Percentiles rank a stretch among this genome's conserved stretches.
Conservation (phyloP, 768 basidiomycete genomes). For the Auriscalpium orientale region DNA sequence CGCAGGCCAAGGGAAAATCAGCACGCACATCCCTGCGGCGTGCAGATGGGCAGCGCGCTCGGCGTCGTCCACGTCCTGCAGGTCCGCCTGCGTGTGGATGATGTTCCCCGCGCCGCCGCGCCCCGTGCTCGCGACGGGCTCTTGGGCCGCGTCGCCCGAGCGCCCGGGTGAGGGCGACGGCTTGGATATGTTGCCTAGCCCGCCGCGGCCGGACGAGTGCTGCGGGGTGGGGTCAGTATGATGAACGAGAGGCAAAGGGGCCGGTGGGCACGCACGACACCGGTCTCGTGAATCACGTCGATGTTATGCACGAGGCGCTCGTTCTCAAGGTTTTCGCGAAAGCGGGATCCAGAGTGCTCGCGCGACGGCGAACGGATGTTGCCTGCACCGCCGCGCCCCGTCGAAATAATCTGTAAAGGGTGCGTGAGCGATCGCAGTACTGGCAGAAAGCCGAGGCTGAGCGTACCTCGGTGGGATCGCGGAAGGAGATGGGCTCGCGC, state of each 20-base stretch:
- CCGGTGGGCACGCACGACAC: constrained; percentile 22
- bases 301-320: constrained; percentile 18
- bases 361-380: constrained; percentile 80
- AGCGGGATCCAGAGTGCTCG: constrained; percentile 25
- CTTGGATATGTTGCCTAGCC: constrained; percentile 47
- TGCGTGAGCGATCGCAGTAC: background rate
- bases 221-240: constrained; percentile 13
- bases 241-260: constrained; percentile 12
- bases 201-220: constrained; percentile 63
- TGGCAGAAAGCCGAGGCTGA: background rate
- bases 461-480: constrained; percentile 30
- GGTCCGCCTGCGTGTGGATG: constrained; percentile 25
- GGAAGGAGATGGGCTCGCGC: constrained; percentile 38
- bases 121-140: constrained; percentile 43
- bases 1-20: background rate
- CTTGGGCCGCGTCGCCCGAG: constrained; percentile 44
- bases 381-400: constrained; percentile 78
- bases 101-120: constrained; percentile 64
- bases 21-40: constrained; percentile 32
- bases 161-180: constrained; percentile 12
- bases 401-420: constrained; percentile 36
- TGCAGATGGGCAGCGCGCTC: constrained; percentile 24
- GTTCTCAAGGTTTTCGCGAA: constrained; percentile 6
- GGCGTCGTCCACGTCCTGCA: constrained; percentile 21
- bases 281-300: constrained; percentile 14